Conservation (phyloP, 1,284 basidiomycete species). For the Trametes sp. region DNA sequence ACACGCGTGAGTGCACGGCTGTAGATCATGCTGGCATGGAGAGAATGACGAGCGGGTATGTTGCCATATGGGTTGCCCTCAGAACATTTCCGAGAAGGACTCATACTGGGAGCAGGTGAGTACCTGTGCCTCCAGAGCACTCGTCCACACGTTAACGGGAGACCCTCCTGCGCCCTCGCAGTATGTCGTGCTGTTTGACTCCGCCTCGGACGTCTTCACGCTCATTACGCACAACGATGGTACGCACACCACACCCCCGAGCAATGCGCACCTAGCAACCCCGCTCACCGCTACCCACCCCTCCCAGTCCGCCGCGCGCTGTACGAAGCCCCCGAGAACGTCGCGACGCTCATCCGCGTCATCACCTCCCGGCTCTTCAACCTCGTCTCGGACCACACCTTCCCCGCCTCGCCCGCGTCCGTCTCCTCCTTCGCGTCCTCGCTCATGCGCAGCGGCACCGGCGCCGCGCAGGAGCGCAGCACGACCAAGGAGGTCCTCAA, state of each 20-base stretch:
- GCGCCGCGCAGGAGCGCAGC: conserved; percentile 60
- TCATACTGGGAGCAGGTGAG: conserved; percentile 86
- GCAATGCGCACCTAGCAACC: background rate
- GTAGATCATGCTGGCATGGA: background rate
- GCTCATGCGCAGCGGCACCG: conserved; percentile 64
- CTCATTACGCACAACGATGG: conserved; percentile 87
- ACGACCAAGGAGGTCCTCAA: conserved; percentile 87
- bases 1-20: conserved; percentile 62
- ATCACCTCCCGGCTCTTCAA: conserved; percentile 81
- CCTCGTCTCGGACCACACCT: conserved; percentile 82
- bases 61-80: conserved; percentile 24
- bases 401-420: conserved; percentile 68
- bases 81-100: conserved; percentile 80
- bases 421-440: conserved; percentile 74
- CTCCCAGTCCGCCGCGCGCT: conserved; percentile 79
- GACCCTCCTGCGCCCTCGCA: conserved; percentile 42
- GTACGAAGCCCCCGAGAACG: conserved; percentile 83
- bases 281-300: background rate
- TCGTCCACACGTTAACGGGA: conserved; percentile 26
- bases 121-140: conserved; percentile 5
- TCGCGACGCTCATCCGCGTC: conserved; percentile 81
- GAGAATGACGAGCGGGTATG: background rate
- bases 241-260: conserved; percentile 48
- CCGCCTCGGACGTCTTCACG: conserved; percentile 87
- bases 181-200: conserved; percentile 87